A percentile compares a stretch with the other conserved stretches of the same genome.
phyloP scores from a whole-genome alignment of 441 rosid genomes.

The Croton setiger region DNA sequence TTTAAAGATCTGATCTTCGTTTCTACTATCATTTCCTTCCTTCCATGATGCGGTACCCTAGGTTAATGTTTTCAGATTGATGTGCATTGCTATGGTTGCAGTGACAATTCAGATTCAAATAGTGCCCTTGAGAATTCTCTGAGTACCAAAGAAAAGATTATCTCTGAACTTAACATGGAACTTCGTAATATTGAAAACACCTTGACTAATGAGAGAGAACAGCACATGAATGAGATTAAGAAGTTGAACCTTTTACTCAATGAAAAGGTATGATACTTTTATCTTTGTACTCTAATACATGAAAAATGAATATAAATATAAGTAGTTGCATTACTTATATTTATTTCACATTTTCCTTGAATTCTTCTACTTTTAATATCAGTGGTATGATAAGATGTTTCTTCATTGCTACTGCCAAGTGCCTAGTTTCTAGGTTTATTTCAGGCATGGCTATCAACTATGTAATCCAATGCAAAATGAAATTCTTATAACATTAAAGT shows the following conservation, averaged over 20 bases:
- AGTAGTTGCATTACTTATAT: neutral
- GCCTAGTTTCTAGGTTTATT: neutral
- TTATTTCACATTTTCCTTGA: neutral
- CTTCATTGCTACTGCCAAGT: neutral
- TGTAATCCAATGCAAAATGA: neutral
- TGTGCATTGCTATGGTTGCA: slow-evolving; percentile 34
- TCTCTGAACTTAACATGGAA: slow-evolving; percentile 92
- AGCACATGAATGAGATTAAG: slow-evolving; percentile 77
- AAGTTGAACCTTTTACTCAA: slow-evolving; percentile 62
- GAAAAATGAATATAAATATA: neutral
- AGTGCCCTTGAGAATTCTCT: slow-evolving; percentile 83
- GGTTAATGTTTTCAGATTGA: slow-evolving; percentile 16
- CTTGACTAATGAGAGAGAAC: slow-evolving; percentile 80
- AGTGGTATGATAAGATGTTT: neutral
- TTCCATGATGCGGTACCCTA: slow-evolving; percentile 11
- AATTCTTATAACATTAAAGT: neutral
- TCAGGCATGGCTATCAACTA: neutral
- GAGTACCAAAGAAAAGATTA: slow-evolving; percentile 90
- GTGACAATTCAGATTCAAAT: slow-evolving; percentile 75
- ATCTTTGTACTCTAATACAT: neutral
- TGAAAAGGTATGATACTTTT: slow-evolving; percentile 59
- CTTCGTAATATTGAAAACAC: slow-evolving; percentile 85
- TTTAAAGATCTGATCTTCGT: neutral
- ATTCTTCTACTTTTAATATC: neutral
- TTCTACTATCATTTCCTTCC: slow-evolving; percentile 5